phyloP scores from a whole-genome alignment of 139 green algal species.

The Zygnema circumcarinatum region DNA sequence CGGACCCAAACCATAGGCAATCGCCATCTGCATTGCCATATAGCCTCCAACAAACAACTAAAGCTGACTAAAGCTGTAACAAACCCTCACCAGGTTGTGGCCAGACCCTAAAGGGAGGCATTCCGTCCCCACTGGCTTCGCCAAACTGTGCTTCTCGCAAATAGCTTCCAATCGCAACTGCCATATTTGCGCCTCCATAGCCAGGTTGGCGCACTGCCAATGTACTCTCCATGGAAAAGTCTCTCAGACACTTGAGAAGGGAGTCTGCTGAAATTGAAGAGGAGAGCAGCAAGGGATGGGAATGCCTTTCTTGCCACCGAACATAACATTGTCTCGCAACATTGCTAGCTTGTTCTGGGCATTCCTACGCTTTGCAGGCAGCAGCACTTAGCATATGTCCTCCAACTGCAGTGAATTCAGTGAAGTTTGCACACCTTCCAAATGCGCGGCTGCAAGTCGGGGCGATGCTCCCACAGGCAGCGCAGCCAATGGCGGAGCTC shows the following conservation, averaged over 20 bases:
- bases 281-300: not conserved
- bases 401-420: no score
- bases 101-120: slow-evolving; percentile 13
- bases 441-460: slow-evolving; percentile 17
- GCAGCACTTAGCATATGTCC: no score
- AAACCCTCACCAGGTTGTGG: slow-evolving; percentile 30
- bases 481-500: slow-evolving; percentile 32
- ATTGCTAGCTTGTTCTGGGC: no score
- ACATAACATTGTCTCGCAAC: not conserved
- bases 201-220: slow-evolving; percentile 48
- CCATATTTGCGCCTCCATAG: slow-evolving; percentile 36
- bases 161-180: slow-evolving; percentile 12
- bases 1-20: no score
- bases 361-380: no score
- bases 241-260: not conserved
- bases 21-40: no score
- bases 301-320: not conserved
- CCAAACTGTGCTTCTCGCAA: slow-evolving; percentile 20
- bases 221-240: no score
- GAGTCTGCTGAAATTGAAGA: not conserved
- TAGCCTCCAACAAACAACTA: no score
- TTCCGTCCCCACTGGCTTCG: slow-evolving; percentile 20
- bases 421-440: slow-evolving; percentile 49
- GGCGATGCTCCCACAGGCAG: slow-evolving; percentile 25
- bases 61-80: not conserved